Conservation (phyloP, 2,329 filamentous ascomycete genomes). For the Pestalotiopsis sp. region DNA sequence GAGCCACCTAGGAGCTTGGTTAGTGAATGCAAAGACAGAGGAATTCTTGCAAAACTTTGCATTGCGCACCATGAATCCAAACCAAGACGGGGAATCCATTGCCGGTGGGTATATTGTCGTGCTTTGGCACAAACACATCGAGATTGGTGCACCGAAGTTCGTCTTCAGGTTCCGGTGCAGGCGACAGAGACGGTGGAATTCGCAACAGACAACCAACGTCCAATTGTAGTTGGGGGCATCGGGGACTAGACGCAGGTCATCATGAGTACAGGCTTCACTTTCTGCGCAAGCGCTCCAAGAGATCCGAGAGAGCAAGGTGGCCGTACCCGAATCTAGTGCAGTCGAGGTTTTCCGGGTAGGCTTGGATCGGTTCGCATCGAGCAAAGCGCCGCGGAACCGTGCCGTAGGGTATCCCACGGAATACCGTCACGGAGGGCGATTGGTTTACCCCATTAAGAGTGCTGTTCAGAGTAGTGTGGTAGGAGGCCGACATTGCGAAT, state of each 20-base stretch:
- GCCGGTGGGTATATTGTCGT: neutral
- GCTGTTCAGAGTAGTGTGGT: slow-evolving; percentile 5
- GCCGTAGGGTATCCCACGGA: slow-evolving; percentile 14
- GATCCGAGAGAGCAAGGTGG: neutral
- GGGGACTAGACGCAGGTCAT: slow-evolving; percentile 31
- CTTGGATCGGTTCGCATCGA: neutral
- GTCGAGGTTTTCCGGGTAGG: slow-evolving; percentile 1
- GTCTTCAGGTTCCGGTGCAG: slow-evolving; percentile 30
- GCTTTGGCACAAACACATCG: slow-evolving; percentile 36
- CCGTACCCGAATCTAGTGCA: slow-evolving; percentile 11
- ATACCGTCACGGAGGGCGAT: neutral
- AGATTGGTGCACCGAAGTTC: slow-evolving; percentile 47
- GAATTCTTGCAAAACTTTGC: neutral
- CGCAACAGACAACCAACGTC: slow-evolving; percentile 46
- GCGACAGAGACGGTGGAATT: slow-evolving; percentile 34
- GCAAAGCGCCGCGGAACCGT: slow-evolving; percentile 11
- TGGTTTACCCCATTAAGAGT: neutral
- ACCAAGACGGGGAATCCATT: slow-evolving; percentile 39
- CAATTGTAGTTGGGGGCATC: slow-evolving; percentile 42
- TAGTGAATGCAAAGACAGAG: neutral
- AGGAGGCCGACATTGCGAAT: neutral
- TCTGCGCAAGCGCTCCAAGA: neutral
- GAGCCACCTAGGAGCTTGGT: slow-evolving; percentile 35
- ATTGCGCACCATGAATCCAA: slow-evolving; percentile 44
- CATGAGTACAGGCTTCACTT: neutral